Base-by-base conservation (phyloP, 345 rosid species). In the Eucalyptus leucophloia region DNA sequence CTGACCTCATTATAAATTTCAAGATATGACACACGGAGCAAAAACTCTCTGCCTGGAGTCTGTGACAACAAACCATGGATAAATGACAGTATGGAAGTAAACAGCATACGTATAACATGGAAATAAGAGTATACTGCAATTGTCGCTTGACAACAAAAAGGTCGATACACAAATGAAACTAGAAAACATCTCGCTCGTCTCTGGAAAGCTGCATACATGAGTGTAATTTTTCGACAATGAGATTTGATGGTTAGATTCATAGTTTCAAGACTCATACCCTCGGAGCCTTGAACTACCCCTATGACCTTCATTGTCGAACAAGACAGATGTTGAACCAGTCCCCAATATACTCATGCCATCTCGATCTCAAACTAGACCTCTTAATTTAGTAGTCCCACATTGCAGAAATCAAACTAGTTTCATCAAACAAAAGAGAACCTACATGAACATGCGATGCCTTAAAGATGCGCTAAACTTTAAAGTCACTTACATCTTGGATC, bases 41-140 rank as follows among this genome's bases (percentile, higher is more conserved):
- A 93, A 93, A 96, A 98, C 92, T 98, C 99, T 90, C 99, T 94
- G 94, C 99, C 99, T 87, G 99, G 99, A 92, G 99, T 96, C 99
- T 98, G 97, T 88, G 92, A 62, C 37, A 88, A 89, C 85, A 88
- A 90, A 77, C 87, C 89, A 30, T 58, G 24, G 18, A 50, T 72
- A 67, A 50, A 88, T 87, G 62, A n/a, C 15, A 24, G 89, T 34
- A 30, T 17, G 26, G 58, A 49, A 50, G 47, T 77, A 19, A 37
- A 77, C 83, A 21, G 45, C 47, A 77, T 77, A 37, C 16, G 7
- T 37, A 40, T 37, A 72, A 37, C 83, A 77, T 77, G 47, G 83
- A 77, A 21, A 37, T 37, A 37, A 72, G 45, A 77, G 45, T 37
- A 77, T 28, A 24, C 83, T 37, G 83, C 83, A 37, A 37, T 37